Evolutionary conservation across 2,329 filamentous ascomycete species (phyloP), one percentile per base, ranked within the genome.

Genomic region (Mycogone perniciosa): DNA sequence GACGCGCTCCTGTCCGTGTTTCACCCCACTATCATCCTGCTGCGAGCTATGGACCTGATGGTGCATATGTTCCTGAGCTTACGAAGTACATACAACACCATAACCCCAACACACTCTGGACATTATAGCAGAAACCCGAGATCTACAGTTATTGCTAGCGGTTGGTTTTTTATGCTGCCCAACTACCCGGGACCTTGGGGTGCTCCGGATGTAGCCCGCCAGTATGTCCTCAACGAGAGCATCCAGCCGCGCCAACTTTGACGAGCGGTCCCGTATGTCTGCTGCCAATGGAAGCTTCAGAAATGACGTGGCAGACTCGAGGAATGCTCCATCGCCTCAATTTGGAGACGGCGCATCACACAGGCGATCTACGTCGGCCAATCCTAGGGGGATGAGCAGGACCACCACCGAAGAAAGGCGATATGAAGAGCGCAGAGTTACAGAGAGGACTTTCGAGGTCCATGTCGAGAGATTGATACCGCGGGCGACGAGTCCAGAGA

Each of bases 391-490:
- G 4, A 64, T 67, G 13, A 77, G 71, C 62, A 72, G 74, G 57
- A 66, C 65, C 39, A 66, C 65, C 39, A 65, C 72, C 31, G 72
- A 68, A 13, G 69, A 72, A 52, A 59, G 69, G 13, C 63, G 65
- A n/a, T 66, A 70, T 51, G 77, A 81, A 55, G 76, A 81, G 63
- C 69, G 80, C 55, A 72, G 78, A 61, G 60, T 69, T 31, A 82
- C 76, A 6, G 82, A 85, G 66, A 74, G 62, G 63, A 75, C 60
- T 62, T 80, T 65, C 49, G 75, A 84, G 53, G 81, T 81, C 42
- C 83, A 81, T 26, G 72, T 80, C 51, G 85, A 89, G 61, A 81
- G 80, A 49, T 64, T 84, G 50, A 75, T 81, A 34, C 73, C 77
- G 51, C 76, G 81, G 51, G 75, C 76, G 6, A 77, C 74, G 61